Evolutionary conservation across 2,329 filamentous ascomycete species (phyloP), one percentile per base, ranked within the genome.

Genomic region (Pseudonectria buxi): DNA sequence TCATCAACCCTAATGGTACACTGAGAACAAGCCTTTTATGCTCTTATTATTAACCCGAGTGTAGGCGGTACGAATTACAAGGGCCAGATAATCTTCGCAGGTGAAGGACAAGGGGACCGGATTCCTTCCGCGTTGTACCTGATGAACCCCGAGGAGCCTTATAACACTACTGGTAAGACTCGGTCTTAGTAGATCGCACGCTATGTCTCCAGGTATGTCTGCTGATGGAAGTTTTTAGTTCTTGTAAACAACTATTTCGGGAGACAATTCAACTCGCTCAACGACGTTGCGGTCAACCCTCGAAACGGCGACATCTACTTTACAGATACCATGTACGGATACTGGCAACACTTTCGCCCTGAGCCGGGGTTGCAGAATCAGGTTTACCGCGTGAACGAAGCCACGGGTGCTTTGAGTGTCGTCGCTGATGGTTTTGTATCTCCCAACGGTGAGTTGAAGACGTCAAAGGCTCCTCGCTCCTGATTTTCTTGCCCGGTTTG

Each of bases 251-350:
- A 74, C 52, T 82, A 64, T 51, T 74, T 74, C 32, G 75, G 76
- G n/a, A 67, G 74, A 3, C 64, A 71, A 26, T 81, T 80, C 56
- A 76, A 69, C 51, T 78, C 74, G 0, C 56, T 78, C 10, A 80
- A 80, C 43, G 77, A 81, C 40, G 64, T 74, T 0, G 63, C 67
- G 2, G 51, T 76, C 36, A 67, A 78, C 44, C 65, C 74, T 22
- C 52, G 55, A 10, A 77, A 70, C 37, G 65, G 67, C n/a, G 68
- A 75, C 16, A 58, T 81, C n/a, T 82, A 78, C 61, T 81, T 82
- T 47, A 81, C 76, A 2, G 77, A 82, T 39, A 70, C 73, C 0
- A 63, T 69, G 7, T 81, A 81, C 43, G 78, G 74, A 3, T 72
- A 65, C 40, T 62, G 72, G 27, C 76, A 81, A 47, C 63, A 72